Base-by-base conservation (phyloP, 306 rosid genomes). In the Hippophae tibetana region DNA sequence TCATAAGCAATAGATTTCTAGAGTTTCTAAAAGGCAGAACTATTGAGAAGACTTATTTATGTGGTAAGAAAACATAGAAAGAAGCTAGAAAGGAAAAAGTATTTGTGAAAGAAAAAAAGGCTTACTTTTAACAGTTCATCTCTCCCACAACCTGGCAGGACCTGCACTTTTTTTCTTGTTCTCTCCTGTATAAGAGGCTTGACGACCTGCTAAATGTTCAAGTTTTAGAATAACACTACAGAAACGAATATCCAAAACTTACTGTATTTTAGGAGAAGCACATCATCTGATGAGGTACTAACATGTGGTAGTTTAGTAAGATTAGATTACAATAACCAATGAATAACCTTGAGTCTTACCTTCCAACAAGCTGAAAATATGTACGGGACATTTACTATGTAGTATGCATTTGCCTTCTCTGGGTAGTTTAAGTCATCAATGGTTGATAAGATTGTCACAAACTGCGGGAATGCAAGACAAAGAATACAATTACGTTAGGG, bases 151-250 rank as follows among this genome's bases (percentile, higher is more conserved):
- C 96, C 99, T 25, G 77, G 75, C 70, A 92, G 70, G 63, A 92
- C 95, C 63, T 92, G 95, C 65, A 88, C 73, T 60, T 92, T 92
- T 78, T 64, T 88, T 66, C 87, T 83, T 5, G 99, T 92, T 70
- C 96, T 85, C 73, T 92, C 99, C 75, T 92, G 99, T 68, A 92
- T 77, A 60, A 92, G 99, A 57, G 99, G 99, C 78, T 84, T 87
- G 75, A 92, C 96, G 60, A 86, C 99, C 98, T 89, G 84, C 40
- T 5, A 58, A 77, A 18, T 57, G 58, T 18, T 43, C 23, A 43
- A 42, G 60, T 51, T 55, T 57, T 64, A 68, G 48, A 57, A 27
- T 57, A 54, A 50, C 47, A n/a, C 58, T 42, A 61, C 54, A 5
- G 58, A 44, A 47, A 53, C n/a, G 25, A 47, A 41, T 9, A 43